Percentiles rank a stretch among this genome's conserved stretches.
These are phyloP conservation scores for Fusarium denticulatum DNA, from an alignment of 2,329 filamentous ascomycete genomes.

Conservation along the genomic window DNA sequence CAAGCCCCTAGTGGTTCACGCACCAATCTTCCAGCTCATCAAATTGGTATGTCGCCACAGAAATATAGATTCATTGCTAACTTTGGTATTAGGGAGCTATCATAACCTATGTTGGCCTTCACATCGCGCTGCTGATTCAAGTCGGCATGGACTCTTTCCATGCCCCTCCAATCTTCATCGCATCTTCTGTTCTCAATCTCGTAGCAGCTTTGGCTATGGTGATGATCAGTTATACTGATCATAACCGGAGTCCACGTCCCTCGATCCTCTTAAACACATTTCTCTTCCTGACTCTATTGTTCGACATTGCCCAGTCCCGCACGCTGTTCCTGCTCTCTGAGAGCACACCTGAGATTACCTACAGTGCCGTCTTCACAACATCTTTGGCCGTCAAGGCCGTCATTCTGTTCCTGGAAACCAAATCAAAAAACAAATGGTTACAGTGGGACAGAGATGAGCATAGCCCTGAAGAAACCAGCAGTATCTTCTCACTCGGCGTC, in stretches of 20 bases:
- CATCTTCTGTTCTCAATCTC: slow-evolving; percentile 33
- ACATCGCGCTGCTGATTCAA: background rate
- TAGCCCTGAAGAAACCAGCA: slow-evolving; percentile 51
- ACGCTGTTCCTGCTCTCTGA: slow-evolving; percentile 52
- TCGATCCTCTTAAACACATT: slow-evolving; percentile 55
- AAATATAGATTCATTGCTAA: background rate
- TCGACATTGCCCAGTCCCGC: slow-evolving; percentile 55
- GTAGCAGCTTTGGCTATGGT: slow-evolving; percentile 42
- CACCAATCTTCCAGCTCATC: slow-evolving; percentile 44
- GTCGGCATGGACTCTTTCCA: background rate
- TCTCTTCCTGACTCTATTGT: slow-evolving; percentile 53
- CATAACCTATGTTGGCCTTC: background rate
- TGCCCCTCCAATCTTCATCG: background rate
- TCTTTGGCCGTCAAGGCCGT: slow-evolving; percentile 48
- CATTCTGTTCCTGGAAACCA: slow-evolving; percentile 50
- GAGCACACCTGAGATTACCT: slow-evolving; percentile 15
- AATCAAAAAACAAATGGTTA: slow-evolving; percentile 51
- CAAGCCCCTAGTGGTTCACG: slow-evolving; percentile 47
- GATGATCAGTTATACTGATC: slow-evolving; percentile 48
- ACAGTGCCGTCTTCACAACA: slow-evolving; percentile 48
- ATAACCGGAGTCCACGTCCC: slow-evolving; percentile 51
- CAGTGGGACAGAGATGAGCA: slow-evolving; percentile 48
- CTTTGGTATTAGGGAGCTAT: background rate
- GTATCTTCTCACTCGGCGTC: slow-evolving; percentile 45
- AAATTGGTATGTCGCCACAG: background rate